A percentile compares a stretch with the other conserved stretches of the same genome.
phyloP scores from a whole-genome alignment of 2,329 filamentous ascomycete genomes.

The Cladosporium sp. region DNA sequence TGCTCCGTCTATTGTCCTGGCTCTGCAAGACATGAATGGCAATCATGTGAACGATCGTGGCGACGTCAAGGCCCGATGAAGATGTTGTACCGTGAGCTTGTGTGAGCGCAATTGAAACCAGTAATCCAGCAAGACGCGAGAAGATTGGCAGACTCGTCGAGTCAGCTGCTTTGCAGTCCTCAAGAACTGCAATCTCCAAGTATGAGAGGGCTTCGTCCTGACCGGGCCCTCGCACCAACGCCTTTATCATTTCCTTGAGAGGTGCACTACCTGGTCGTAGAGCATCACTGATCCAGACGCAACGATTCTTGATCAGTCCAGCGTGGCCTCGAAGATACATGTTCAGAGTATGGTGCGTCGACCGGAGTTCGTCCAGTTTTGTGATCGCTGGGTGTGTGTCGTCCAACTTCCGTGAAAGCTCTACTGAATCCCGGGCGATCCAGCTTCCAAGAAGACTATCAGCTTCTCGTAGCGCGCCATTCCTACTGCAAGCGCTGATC shows the following conservation, averaged over 20 bases:
- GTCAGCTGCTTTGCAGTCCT: background rate
- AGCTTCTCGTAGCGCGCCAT: slow-evolving; percentile 10
- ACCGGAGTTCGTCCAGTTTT: slow-evolving; percentile 4
- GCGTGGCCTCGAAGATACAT: background rate
- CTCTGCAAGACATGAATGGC: background rate
- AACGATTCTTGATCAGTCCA: background rate
- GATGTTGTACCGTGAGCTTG: background rate
- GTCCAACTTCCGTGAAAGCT: background rate
- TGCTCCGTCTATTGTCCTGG: background rate
- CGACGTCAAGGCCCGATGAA: background rate
- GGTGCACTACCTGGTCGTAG: background rate
- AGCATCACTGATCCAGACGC: background rate
- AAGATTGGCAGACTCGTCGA: background rate
- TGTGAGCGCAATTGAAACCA: background rate
- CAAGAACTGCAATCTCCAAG: background rate
- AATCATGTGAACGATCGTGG: background rate
- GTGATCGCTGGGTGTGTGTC: background rate
- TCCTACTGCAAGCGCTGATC: slow-evolving; percentile 6
- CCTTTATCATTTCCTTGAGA: slow-evolving; percentile 8
- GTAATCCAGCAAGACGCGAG: slow-evolving; percentile 1
- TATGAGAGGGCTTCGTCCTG: slow-evolving; percentile 6
- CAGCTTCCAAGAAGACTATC: background rate
- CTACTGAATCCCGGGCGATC: background rate
- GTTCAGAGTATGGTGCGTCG: background rate
- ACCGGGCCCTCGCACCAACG: background rate